Evolutionary conservation across 352 stramenopile species (phyloP).

Genomic region (Phytophthora tubulina): DNA sequence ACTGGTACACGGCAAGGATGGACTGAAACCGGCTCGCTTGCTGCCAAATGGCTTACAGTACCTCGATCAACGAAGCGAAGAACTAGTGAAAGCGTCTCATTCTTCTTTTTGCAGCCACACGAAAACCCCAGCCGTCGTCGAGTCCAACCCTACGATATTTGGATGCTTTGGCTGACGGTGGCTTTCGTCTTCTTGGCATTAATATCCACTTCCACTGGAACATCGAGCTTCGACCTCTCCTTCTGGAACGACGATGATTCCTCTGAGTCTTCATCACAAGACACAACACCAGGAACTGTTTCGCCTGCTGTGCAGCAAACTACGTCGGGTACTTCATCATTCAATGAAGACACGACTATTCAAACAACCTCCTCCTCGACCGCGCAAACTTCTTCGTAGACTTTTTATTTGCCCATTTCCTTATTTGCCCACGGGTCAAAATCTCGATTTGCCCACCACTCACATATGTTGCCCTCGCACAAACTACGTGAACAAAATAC

Average conservation of each 20-base stretch:
- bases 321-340: background rate
- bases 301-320: background rate
- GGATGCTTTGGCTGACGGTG: slow-evolving; percentile 1
- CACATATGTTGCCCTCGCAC: too few relatives aligned
- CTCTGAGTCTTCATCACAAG: background rate
- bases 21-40: background rate
- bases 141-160: background rate
- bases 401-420: too few relatives aligned
- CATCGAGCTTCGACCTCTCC: slow-evolving; percentile 7
- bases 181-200: slow-evolving; percentile 10
- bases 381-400: slow-evolving; percentile 1
- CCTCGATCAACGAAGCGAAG: background rate
- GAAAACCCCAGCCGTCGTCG: too few relatives aligned
- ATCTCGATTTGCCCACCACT: too few relatives aligned
- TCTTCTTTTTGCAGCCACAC: slow-evolving; percentile 2
- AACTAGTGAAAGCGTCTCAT: slow-evolving; percentile 7
- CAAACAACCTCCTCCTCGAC: background rate
- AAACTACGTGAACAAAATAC: too few relatives aligned
- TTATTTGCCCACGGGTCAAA: too few relatives aligned
- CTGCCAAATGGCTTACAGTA: background rate
- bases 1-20: too few relatives aligned
- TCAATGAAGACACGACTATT: background rate
- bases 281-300: background rate
- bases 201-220: background rate
- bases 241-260: slow-evolving; percentile 17